Percentiles rank a stretch among this genome's conserved stretches.
phyloP scores from a whole-genome alignment of 306 rosid species.

The Oemleria cerasiformis region DNA sequence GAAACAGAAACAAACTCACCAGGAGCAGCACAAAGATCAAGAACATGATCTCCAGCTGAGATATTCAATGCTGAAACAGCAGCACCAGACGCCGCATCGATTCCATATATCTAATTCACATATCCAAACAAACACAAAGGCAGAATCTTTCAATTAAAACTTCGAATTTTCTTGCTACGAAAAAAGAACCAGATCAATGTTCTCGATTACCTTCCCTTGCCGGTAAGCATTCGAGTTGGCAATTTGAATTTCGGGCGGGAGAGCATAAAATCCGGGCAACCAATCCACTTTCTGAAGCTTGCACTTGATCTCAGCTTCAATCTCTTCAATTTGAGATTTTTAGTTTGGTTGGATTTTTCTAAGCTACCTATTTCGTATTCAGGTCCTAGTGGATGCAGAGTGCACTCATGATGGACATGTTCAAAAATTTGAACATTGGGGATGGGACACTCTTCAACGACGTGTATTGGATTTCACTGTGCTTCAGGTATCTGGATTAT shows the following conservation, averaged over 20 bases:
- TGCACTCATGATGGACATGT: constrained; percentile 99
- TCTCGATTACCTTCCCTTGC: constrained; percentile 64
- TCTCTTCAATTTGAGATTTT: constrained; percentile 43
- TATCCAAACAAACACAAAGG: constrained; percentile 1
- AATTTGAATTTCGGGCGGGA: constrained; percentile 64
- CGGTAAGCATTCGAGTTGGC: constrained; percentile 63
- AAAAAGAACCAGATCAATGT: background rate
- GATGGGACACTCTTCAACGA: constrained; percentile 78
- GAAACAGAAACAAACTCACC: constrained; percentile 34
- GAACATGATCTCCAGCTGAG: constrained; percentile 75
- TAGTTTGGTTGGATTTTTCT: constrained; percentile 13
- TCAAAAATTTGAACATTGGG: constrained; percentile 90
- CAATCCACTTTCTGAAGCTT: constrained; percentile 57
- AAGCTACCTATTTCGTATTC: constrained; percentile 26
- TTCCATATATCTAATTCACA: constrained; percentile 69
- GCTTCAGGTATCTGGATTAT: constrained; percentile 61
- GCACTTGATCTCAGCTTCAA: constrained; percentile 65
- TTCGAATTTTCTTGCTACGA: background rate
- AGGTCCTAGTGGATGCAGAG: constrained; percentile 98
- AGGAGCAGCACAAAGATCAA: constrained; percentile 98
- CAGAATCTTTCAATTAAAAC: background rate
- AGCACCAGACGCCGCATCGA: constrained; percentile 98
- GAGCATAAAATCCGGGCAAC: constrained; percentile 70
- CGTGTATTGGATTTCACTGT: constrained; percentile 68
- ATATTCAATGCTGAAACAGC: constrained; percentile 74